Conservation (phyloP, 352 stramenopile genomes). For the Pythium brachiatum region DNA sequence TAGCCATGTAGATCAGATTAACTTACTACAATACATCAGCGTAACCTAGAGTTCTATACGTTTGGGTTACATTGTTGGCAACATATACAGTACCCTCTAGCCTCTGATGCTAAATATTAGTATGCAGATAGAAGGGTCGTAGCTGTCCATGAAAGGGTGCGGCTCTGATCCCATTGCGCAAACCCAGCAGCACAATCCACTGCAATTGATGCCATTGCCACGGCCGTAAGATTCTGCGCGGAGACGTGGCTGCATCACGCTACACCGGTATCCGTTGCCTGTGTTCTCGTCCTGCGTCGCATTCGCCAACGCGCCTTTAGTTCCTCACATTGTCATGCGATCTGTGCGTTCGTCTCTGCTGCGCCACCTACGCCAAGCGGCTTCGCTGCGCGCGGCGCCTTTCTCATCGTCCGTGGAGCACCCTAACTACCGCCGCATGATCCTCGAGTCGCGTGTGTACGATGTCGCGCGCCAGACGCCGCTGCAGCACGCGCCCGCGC, state of each 20-base stretch:
- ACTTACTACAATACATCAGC: constrained; percentile 5
- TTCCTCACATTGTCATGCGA: not conserved
- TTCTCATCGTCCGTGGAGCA: constrained; percentile 16
- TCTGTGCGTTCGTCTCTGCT: not conserved
- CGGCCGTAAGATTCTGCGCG: not conserved
- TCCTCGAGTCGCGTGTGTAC: constrained; percentile 85
- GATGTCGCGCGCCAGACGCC: constrained; percentile 83
- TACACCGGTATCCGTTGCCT: no score
- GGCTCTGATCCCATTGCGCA: constrained; percentile 13
- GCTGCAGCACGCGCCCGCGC: constrained; percentile 62
- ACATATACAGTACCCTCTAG: not conserved
- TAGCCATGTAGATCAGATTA: constrained; percentile 11
- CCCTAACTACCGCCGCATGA: constrained; percentile 82
- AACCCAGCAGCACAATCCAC: constrained; percentile 2
- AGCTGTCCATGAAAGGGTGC: not conserved
- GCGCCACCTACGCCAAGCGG: not conserved
- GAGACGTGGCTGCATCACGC: not conserved
- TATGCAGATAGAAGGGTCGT: constrained; percentile 6
- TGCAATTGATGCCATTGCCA: not conserved
- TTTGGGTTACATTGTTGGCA: not conserved
- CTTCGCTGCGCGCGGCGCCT: not conserved
- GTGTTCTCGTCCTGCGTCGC: no score
- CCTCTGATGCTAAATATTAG: not conserved
- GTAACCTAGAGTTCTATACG: not conserved
- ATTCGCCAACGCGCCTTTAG: not conserved